These are phyloP conservation scores for Microbotryomycetes sp. DNA, from an alignment of 1,284 basidiomycete genomes.

Conservation along the genomic window DNA sequence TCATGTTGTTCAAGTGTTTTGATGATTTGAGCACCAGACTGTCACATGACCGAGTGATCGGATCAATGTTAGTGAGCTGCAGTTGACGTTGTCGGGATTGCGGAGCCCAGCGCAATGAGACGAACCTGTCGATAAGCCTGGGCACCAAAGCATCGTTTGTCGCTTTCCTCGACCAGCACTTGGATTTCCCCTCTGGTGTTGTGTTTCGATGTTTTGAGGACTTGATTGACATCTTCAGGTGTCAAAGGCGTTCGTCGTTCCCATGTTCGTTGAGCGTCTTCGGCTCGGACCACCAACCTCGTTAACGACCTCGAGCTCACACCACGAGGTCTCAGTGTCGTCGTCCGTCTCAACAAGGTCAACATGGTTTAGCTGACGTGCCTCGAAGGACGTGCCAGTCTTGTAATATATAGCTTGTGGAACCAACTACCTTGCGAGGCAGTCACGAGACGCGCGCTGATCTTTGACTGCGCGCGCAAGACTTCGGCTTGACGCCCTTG, in stretches of 20 bases:
- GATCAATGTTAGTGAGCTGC: not conserved
- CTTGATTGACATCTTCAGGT: slow-evolving; percentile 59
- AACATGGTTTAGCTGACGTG: no score
- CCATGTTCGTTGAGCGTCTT: slow-evolving; percentile 74
- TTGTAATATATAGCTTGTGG: no score
- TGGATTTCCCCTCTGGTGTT: slow-evolving; percentile 28
- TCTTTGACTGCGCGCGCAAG: no score
- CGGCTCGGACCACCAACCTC: slow-evolving; percentile 60
- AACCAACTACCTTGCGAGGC: no score
- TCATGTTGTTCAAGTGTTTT: slow-evolving; percentile 47
- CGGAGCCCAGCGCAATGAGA: not conserved
- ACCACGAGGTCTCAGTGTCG: no score
- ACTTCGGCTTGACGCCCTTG: no score
- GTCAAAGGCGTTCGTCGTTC: slow-evolving; percentile 78
- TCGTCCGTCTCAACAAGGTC: no score
- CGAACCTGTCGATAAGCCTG: slow-evolving; percentile 61
- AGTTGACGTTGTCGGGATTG: not conserved
- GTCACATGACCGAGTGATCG: slow-evolving; percentile 6
- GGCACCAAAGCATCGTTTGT: slow-evolving; percentile 63
- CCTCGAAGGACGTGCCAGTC: no score
- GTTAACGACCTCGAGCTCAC: no score
- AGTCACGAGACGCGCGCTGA: no score
- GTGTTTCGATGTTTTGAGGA: slow-evolving; percentile 56
- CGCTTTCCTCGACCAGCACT: slow-evolving; percentile 68
- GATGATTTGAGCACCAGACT: slow-evolving; percentile 70